Evolutionary conservation across 2,329 filamentous ascomycete species (phyloP).

Genomic region (Colletotrichum simmondsii): DNA sequence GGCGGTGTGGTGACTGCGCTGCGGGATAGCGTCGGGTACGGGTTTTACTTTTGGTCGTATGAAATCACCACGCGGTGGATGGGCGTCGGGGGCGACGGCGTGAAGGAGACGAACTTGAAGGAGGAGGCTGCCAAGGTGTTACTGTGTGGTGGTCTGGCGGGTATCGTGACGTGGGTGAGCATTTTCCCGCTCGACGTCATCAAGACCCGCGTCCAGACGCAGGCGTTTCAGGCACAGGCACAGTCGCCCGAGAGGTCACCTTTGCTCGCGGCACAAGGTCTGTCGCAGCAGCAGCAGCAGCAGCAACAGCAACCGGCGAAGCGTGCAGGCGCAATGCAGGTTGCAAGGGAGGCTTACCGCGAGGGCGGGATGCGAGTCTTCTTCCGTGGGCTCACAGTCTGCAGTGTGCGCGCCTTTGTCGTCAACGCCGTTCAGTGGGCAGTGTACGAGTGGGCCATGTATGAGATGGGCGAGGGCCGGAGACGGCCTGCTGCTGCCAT

Average conservation of each 20-base stretch:
- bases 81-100: constrained; percentile 43
- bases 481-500: constrained; percentile 28
- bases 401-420: constrained; percentile 86
- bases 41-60: constrained; percentile 97
- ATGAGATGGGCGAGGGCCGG: constrained; percentile 56
- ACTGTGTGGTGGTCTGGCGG: constrained; percentile 87
- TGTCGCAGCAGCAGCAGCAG: constrained; percentile 34
- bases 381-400: constrained; percentile 81
- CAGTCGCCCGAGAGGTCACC: constrained; percentile 39
- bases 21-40: constrained; percentile 91
- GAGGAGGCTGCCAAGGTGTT: constrained; percentile 72
- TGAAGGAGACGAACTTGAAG: constrained; percentile 39
- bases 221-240: constrained; percentile 51
- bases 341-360: constrained; percentile 74
- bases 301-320: constrained; percentile 38
- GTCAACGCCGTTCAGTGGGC: constrained; percentile 96
- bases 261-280: constrained; percentile 43
- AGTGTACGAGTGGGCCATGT: constrained; percentile 90
- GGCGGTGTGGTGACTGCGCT: constrained; percentile 85
- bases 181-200: constrained; percentile 93
- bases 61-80: constrained; percentile 76
- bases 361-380: constrained; percentile 72
- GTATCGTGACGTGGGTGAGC: constrained; percentile 87
- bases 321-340: constrained; percentile 66
- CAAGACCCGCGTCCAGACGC: constrained; percentile 91